Conservation (phyloP, 1,284 basidiomycete species). For the Meira nashicola region DNA sequence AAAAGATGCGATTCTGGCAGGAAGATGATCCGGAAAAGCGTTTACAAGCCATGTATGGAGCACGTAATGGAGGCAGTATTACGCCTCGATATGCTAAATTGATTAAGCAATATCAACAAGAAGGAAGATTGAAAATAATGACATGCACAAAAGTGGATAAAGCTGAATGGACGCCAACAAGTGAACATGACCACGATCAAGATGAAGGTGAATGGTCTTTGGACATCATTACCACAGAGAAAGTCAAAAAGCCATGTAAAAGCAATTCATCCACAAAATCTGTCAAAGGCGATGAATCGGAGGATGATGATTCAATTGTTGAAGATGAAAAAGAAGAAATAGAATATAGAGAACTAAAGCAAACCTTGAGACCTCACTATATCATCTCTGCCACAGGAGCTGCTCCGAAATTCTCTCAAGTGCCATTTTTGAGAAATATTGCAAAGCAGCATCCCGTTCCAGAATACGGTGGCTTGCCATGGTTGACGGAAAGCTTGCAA, state of each 20-base stretch:
- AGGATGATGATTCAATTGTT: neutral
- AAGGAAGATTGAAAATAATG: conserved; percentile 33
- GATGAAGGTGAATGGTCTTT: neutral
- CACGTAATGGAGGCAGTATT: conserved; percentile 50
- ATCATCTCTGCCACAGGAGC: conserved; percentile 50
- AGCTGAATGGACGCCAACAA: conserved; percentile 11
- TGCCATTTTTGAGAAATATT: conserved; percentile 41
- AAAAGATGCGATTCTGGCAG: conserved; percentile 52
- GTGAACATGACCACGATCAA: neutral
- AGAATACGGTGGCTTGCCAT: conserved; percentile 45
- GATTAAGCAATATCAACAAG: conserved; percentile 28
- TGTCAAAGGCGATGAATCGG: conserved; percentile 1
- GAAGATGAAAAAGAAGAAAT: neutral
- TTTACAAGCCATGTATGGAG: conserved; percentile 29
- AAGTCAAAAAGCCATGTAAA: conserved; percentile 12
- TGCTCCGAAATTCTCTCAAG: conserved; percentile 24
- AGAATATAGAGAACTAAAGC: neutral
- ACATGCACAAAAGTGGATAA: conserved; percentile 31
- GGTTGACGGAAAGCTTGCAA: conserved; percentile 49
- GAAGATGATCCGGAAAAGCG: conserved; percentile 33
- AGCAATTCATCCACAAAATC: neutral
- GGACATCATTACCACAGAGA: neutral
- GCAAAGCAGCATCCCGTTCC: conserved; percentile 29
- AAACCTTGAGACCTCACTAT: conserved; percentile 22
- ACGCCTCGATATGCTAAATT: conserved; percentile 44